Percentiles rank a stretch among this genome's conserved stretches.
These are phyloP conservation scores for Wallacemonas sp. DNA, from an alignment of 208 protist genomes.

Conservation along the genomic window DNA sequence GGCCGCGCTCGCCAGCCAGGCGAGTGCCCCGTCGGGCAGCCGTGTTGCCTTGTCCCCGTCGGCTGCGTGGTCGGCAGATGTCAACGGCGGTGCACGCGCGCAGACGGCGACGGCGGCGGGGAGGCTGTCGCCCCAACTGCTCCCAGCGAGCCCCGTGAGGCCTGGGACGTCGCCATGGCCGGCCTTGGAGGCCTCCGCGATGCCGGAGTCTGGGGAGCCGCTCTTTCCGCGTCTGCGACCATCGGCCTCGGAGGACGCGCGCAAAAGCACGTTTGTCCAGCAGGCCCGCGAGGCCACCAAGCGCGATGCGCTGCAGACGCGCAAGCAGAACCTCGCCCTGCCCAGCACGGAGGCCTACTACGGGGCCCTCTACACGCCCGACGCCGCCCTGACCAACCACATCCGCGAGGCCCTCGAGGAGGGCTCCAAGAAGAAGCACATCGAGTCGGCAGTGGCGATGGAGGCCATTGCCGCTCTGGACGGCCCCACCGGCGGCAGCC, in stretches of 20 bases:
- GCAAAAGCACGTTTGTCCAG: slow-evolving; percentile 14
- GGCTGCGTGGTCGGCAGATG: too few relatives aligned
- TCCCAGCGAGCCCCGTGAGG: too few relatives aligned
- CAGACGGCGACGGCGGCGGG: too few relatives aligned
- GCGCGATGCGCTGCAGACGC: slow-evolving; percentile 18
- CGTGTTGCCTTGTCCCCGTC: too few relatives aligned
- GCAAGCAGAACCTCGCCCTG: slow-evolving; percentile 15
- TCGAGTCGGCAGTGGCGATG: not conserved
- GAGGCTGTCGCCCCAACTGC: too few relatives aligned
- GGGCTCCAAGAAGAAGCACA: not conserved
- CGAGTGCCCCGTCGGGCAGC: not conserved
- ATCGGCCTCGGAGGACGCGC: slow-evolving; percentile 16
- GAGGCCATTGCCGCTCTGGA: not conserved
- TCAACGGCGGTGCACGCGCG: too few relatives aligned
- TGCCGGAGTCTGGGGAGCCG: slow-evolving; percentile 18
- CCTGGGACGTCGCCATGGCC: too few relatives aligned
- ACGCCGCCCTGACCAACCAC: slow-evolving; percentile 1
- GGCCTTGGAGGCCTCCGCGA: too few relatives aligned
- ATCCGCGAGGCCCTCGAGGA: not conserved
- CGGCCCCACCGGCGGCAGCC: too few relatives aligned
- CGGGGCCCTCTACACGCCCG: slow-evolving; percentile 21
- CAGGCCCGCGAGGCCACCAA: slow-evolving; percentile 15
- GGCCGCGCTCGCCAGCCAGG: slow-evolving; percentile 24
- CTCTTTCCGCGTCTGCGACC: slow-evolving; percentile 38
- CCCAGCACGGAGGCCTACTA: slow-evolving; percentile 34